A percentile compares a stretch with the other conserved stretches of the same genome.
phyloP scores from a whole-genome alignment of 306 rosid genomes.

The Comarum palustre region DNA sequence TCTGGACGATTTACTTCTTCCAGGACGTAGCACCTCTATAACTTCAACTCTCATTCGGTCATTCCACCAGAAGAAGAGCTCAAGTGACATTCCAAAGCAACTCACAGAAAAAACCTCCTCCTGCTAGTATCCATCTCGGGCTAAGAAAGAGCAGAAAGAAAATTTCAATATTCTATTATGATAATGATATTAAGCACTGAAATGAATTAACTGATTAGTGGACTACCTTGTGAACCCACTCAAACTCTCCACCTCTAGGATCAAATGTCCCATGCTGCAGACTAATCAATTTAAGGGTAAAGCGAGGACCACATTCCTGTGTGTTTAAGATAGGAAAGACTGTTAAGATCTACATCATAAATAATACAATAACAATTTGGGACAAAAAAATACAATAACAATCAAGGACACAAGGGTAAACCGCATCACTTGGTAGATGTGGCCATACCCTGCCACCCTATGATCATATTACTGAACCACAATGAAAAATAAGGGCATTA shows the following conservation, averaged over 20 bases:
- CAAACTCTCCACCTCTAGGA: slow-evolving; percentile 79
- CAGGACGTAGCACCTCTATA: neutral
- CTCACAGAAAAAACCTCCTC: slow-evolving; percentile 86
- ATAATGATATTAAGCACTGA: slow-evolving; percentile 6
- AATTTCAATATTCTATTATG: neutral
- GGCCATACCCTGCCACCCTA: neutral
- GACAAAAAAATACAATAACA: neutral
- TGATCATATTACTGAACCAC: neutral
- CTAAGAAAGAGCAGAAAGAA: slow-evolving; percentile 37
- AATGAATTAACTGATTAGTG: slow-evolving; percentile 5
- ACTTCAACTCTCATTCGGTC: neutral
- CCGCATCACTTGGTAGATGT: neutral
- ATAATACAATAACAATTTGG: neutral
- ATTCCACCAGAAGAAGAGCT: slow-evolving; percentile 14
- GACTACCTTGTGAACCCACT: slow-evolving; percentile 94
- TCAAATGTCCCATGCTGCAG: slow-evolving; percentile 89
- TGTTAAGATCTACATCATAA: neutral
- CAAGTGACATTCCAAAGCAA: slow-evolving; percentile 26
- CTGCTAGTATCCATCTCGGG: slow-evolving; percentile 98
- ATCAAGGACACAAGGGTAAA: neutral
- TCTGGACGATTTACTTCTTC: slow-evolving; percentile 11
- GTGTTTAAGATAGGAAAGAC: slow-evolving; percentile 3
- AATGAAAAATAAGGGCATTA: neutral
- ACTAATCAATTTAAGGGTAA: slow-evolving; percentile 72
- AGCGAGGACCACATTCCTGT: slow-evolving; percentile 94